Evolutionary conservation across 805 yeast genomes (phyloP).

Genomic region (Henningerozyma blattae): DNA sequence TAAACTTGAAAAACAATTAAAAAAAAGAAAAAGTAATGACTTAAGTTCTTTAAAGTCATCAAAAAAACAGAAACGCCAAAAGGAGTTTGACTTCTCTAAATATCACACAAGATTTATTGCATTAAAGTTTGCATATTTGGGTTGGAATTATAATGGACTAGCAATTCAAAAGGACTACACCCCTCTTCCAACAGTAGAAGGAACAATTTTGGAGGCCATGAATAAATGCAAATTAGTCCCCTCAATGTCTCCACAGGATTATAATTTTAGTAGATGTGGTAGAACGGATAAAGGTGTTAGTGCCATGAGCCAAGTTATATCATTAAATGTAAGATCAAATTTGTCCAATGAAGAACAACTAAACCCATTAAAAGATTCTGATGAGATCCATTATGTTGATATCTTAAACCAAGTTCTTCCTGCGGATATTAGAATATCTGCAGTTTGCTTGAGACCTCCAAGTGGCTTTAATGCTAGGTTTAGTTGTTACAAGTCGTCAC

Average conservation of each 20-base stretch:
- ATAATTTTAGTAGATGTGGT: slow-evolving; percentile 81
- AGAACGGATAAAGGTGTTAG: slow-evolving; percentile 95
- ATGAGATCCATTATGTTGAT: slow-evolving; percentile 66
- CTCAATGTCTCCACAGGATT: slow-evolving; percentile 44
- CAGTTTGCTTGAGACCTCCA: slow-evolving; percentile 77
- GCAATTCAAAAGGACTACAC: slow-evolving; percentile 71
- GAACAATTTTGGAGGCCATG: slow-evolving; percentile 59
- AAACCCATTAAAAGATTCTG: slow-evolving; percentile 41
- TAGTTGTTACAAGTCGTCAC: slow-evolving; percentile 78
- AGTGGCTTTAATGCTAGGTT: slow-evolving; percentile 79
- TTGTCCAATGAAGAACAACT: slow-evolving; percentile 51
- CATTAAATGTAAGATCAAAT: slow-evolving; percentile 62
- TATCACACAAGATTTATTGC: slow-evolving; percentile 62
- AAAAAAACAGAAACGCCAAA: slow-evolving; percentile 21
- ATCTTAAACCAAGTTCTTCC: slow-evolving; percentile 73
- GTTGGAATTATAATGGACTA: slow-evolving; percentile 91
- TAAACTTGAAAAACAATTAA: slow-evolving; percentile 3
- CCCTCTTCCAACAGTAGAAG: slow-evolving; percentile 80
- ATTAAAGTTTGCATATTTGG: slow-evolving; percentile 72
- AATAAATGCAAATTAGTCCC: slow-evolving; percentile 53
- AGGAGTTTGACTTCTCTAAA: slow-evolving; percentile 55
- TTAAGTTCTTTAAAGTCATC: too few relatives aligned
- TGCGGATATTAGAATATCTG: slow-evolving; percentile 68
- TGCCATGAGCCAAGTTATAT: slow-evolving; percentile 90
- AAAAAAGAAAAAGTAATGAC: slow-evolving; percentile 3